Base-by-base conservation (phyloP, 345 rosid species). In the Citrus unshiu region DNA sequence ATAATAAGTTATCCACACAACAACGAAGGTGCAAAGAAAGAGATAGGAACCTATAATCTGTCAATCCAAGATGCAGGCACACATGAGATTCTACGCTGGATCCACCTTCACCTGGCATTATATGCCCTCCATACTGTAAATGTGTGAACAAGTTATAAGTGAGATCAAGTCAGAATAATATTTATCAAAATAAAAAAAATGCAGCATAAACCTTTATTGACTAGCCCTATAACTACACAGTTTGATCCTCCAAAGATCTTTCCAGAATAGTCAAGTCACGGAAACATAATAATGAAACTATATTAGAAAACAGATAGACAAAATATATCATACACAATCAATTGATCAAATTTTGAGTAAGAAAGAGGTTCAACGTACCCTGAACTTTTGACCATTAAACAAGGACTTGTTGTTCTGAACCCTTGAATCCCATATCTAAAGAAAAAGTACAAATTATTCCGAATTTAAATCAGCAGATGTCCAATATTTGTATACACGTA, bases 301-400 rank as follows among this genome's bases (percentile, higher is more conserved):
- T 13, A 46, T 46, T 46, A 46, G 51, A 46, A 66, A 60, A 30
- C 16, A 34, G 29, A 22, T 24, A 1, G 13, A 35, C 46, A 68
- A 78, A 43, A 74, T 46, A 29, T 14, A 32, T 32, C 32, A 32
- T 51, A 56, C 14, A 7, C 35, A 57, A 58, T 40, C 58, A 39
- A 35, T 35, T 76, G 9, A 70, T 73, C 39, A 25, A 29, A 22
- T 13, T 51, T 59, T 13, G 39, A 56, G 43, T 10, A 21, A 14
- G 7, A 29, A 40, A 68, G 6, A 49, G 65, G 37, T 70, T 57
- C 21, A 18, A 54, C 87, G 68, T 89, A 89, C 96, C 90, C 98
- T 87, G 88, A 95, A 95, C 83, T 93, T 95, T 79, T 81, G 89
- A 76, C 97, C 98, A 84, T 89, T 95, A 83, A 68, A 93, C 83